A percentile compares a stretch with the other conserved stretches of the same genome.
These are phyloP conservation scores for Hydrangea macrophylla DNA, from an alignment of 148 eudicot species.

Conservation along the genomic window DNA sequence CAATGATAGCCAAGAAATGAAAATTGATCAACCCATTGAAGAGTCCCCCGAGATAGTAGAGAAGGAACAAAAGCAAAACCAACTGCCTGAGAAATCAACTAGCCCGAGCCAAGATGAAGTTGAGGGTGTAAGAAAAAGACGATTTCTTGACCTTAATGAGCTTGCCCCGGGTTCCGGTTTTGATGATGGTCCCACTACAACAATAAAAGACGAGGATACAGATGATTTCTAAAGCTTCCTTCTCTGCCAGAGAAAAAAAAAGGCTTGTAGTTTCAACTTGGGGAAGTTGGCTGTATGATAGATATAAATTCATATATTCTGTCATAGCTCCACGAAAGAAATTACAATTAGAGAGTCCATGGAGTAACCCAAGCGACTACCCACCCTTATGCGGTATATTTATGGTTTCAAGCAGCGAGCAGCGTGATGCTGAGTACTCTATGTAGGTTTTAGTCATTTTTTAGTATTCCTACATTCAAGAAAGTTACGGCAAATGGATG, in stretches of 20 bases:
- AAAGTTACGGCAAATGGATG: no score
- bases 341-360: constrained; percentile 3
- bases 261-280: not conserved
- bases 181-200: constrained; percentile 68
- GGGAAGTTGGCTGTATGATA: constrained; percentile 13
- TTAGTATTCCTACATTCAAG: no score
- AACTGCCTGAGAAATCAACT: constrained; percentile 22
- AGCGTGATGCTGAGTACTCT: constrained; percentile 11
- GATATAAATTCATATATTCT: not conserved
- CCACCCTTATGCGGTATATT: constrained; percentile 16
- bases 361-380: not conserved
- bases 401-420: constrained; percentile 17
- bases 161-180: constrained; percentile 86
- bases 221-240: constrained; percentile 27
- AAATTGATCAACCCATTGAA: constrained; percentile 28
- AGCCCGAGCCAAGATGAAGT: constrained; percentile 41
- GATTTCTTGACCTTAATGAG: constrained; percentile 90
- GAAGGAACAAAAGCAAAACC: constrained; percentile 28
- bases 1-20: constrained; percentile 27
- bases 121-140: constrained; percentile 42
- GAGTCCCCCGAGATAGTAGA: constrained; percentile 28
- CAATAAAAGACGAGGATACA: constrained; percentile 54
- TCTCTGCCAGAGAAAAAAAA: not conserved
- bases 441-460: constrained; percentile 30
- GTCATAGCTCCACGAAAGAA: not conserved